phyloP scores from a whole-genome alignment of 768 basidiomycete species.

The Crucibulum laeve region DNA sequence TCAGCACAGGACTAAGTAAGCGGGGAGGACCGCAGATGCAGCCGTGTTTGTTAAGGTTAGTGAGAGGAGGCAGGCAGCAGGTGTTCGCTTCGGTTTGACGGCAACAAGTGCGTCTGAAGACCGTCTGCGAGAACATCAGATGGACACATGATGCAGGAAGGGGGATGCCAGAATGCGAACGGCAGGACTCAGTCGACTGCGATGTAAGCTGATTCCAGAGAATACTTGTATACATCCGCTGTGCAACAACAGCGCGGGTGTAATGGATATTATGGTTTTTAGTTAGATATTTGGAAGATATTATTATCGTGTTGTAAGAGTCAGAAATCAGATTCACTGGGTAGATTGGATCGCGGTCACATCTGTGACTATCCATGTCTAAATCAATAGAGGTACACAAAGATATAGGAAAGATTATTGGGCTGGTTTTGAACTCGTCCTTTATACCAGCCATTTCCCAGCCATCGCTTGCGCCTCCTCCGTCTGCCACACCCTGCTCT shows the following conservation, averaged over 20 bases:
- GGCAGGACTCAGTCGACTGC: not conserved
- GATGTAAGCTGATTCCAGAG: not conserved
- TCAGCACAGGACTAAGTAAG: not conserved
- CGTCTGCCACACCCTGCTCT: conserved; percentile 12
- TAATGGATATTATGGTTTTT: no score
- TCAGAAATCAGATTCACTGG: not conserved
- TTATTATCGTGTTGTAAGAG: not conserved
- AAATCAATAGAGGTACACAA: conserved; percentile 24
- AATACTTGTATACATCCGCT: not conserved
- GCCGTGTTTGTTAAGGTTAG: not conserved
- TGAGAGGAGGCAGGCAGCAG: not conserved
- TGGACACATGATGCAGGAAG: not conserved
- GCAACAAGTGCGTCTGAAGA: not conserved
- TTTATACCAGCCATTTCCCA: conserved; percentile 8
- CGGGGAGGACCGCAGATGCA: not conserved
- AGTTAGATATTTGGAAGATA: no score
- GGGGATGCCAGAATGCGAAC: not conserved
- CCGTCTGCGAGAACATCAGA: not conserved
- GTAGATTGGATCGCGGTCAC: not conserved
- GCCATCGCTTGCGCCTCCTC: conserved; percentile 19
- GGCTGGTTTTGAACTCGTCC: conserved; percentile 4
- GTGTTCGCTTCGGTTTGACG: not conserved
- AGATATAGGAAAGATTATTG: conserved; percentile 25
- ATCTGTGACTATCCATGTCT: conserved; percentile 15
- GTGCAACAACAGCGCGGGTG: no score